Evolutionary conservation across 805 yeast genomes (phyloP).

Genomic region (Ogataea angusta): DNA sequence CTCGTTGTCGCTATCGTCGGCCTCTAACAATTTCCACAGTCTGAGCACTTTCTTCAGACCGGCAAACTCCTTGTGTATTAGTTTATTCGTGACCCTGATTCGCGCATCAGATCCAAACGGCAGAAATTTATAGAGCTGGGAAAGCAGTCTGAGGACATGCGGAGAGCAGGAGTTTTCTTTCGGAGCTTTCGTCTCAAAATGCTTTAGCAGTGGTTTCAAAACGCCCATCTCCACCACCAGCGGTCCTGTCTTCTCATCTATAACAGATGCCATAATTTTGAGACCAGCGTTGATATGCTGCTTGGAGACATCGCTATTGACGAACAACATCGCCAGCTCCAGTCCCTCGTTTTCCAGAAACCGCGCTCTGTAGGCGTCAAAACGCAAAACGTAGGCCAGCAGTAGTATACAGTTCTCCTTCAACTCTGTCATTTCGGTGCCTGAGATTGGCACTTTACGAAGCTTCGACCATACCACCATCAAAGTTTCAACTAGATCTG

Average conservation of each 20-base stretch:
- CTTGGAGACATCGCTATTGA: slow-evolving; percentile 9
- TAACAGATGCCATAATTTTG: slow-evolving; percentile 6
- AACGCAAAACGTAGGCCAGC: slow-evolving; percentile 11
- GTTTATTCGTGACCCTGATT: slow-evolving; percentile 19
- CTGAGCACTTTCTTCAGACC: slow-evolving; percentile 9
- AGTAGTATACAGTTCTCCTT: slow-evolving; percentile 15
- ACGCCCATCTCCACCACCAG: slow-evolving; percentile 10
- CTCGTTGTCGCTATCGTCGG: slow-evolving; percentile 2
- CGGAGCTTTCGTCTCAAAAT: slow-evolving; percentile 6
- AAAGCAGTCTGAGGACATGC: slow-evolving; percentile 8
- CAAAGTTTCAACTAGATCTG: slow-evolving; percentile 12
- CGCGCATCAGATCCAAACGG: slow-evolving; percentile 19
- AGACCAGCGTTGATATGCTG: slow-evolving; percentile 18
- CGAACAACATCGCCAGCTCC: slow-evolving; percentile 15
- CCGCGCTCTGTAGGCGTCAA: neutral
- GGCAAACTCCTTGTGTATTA: slow-evolving; percentile 15
- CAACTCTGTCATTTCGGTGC: slow-evolving; percentile 15
- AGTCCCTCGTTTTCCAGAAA: slow-evolving; percentile 18
- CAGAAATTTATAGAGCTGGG: slow-evolving; percentile 15
- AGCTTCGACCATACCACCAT: slow-evolving; percentile 13
- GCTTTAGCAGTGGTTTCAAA: slow-evolving; percentile 17
- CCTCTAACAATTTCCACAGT: slow-evolving; percentile 3
- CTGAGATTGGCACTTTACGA: slow-evolving; percentile 4
- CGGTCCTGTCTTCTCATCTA: slow-evolving; percentile 5
- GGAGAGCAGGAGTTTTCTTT: slow-evolving; percentile 2